phyloP scores from a whole-genome alignment of 1,284 basidiomycete species.

The Hortiboletus rubellus region DNA sequence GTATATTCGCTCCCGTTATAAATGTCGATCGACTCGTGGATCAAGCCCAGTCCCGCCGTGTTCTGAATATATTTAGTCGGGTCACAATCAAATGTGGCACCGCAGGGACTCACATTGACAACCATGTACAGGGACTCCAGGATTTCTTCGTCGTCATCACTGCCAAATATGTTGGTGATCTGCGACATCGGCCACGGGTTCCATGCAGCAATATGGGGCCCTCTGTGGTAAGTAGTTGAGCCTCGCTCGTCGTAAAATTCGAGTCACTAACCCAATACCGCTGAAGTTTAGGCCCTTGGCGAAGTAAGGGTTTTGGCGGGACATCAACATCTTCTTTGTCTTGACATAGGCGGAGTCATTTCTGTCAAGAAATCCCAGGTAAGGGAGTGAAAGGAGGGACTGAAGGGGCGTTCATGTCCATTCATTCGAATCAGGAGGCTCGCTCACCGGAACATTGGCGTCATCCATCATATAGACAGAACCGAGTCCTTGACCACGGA shows the following conservation, averaged over 20 bases:
- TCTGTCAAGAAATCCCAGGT: constrained; percentile 71
- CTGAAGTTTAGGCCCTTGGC: constrained; percentile 62
- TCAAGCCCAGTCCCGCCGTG: constrained; percentile 70
- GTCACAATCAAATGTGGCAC: not conserved
- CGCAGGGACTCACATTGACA: constrained; percentile 52
- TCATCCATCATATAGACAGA: constrained; percentile 78
- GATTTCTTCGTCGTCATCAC: constrained; percentile 70
- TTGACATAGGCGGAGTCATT: constrained; percentile 56
- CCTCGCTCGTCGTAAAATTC: not conserved
- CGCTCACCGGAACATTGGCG: constrained; percentile 73
- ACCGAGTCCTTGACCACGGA: constrained; percentile 49
- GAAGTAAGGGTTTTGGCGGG: constrained; percentile 68
- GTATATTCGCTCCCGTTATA: constrained; percentile 61
- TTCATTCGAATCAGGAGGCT: not conserved
- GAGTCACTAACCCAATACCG: constrained; percentile 59
- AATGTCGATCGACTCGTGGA: constrained; percentile 73
- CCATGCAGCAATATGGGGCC: constrained; percentile 72
- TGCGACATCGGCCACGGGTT: constrained; percentile 83
- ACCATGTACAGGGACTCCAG: constrained; percentile 58
- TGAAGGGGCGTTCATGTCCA: constrained; percentile 29
- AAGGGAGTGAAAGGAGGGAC: constrained; percentile 75
- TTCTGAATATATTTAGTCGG: constrained; percentile 44
- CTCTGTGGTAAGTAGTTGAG: constrained; percentile 42
- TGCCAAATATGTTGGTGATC: constrained; percentile 71
- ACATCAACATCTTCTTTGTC: constrained; percentile 62